Evolutionary conservation across 2,329 filamentous ascomycete genomes (phyloP).

Genomic region (Botrytis aclada): DNA sequence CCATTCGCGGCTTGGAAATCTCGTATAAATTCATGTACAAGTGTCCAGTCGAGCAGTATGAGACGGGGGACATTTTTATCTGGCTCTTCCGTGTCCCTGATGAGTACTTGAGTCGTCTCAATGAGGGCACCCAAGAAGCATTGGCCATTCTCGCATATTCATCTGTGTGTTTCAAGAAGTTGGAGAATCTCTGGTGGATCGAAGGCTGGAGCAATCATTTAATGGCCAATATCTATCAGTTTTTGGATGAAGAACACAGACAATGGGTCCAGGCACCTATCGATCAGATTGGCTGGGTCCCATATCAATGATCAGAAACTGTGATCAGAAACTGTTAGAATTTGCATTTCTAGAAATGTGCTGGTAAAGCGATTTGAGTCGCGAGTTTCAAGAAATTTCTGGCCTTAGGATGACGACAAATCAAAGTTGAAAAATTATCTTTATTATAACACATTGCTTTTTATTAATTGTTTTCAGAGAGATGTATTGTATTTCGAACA

Average conservation of each 20-base stretch:
- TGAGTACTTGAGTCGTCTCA: constrained; percentile 39
- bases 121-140: constrained; percentile 36
- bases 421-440: neutral
- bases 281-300: constrained; percentile 26
- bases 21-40: constrained; percentile 32
- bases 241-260: constrained; percentile 38
- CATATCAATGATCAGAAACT: constrained; percentile 7
- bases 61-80: constrained; percentile 41
- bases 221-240: constrained; percentile 33
- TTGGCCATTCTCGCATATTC: constrained; percentile 39
- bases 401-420: neutral
- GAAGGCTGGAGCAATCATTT: constrained; percentile 38
- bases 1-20: constrained; percentile 37
- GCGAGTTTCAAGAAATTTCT: neutral
- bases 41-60: constrained; percentile 22
- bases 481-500: neutral
- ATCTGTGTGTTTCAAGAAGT: constrained; percentile 35
- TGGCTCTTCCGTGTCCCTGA: constrained; percentile 40
- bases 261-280: constrained; percentile 36
- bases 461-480: neutral
- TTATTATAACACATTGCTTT: neutral
- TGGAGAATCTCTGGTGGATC: constrained; percentile 38
- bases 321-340: neutral
- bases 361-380: neutral
- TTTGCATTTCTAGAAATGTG: neutral